A percentile compares a stretch with the other conserved stretches of the same genome.
phyloP scores from a whole-genome alignment of 2,329 filamentous ascomycete genomes.

The Fusarium stilboides region DNA sequence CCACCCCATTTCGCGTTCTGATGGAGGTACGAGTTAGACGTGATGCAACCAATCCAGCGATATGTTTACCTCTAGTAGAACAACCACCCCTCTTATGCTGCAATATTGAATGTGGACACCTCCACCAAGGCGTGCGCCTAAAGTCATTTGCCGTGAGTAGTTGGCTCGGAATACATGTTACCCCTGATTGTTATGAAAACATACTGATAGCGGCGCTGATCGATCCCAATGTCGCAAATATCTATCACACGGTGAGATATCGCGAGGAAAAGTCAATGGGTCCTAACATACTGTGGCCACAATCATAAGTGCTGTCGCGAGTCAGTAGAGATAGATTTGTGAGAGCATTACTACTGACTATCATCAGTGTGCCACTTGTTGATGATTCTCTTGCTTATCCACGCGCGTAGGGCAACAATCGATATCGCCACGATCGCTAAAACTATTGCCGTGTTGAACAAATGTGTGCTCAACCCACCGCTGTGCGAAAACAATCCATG shows the following conservation, averaged over 20 bases:
- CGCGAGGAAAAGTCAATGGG: no score
- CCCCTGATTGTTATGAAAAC: not conserved
- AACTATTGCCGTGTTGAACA: conserved; percentile 6
- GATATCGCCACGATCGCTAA: conserved; percentile 7
- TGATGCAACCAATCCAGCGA: not conserved
- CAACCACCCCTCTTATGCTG: not conserved
- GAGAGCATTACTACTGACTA: conserved; percentile 5
- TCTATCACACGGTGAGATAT: not conserved
- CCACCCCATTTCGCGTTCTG: conserved; percentile 11
- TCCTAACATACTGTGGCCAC: not conserved
- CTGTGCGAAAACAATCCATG: conserved; percentile 5
- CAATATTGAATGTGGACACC: conserved; percentile 8
- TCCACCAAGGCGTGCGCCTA: conserved; percentile 27
- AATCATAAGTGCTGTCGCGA: not conserved
- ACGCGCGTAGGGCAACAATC: conserved; percentile 27
- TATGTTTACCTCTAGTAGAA: not conserved
- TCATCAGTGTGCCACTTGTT: conserved; percentile 32
- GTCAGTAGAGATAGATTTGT: not conserved
- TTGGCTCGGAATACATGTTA: no score
- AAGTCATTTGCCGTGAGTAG: not conserved
- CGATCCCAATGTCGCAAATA: conserved; percentile 3
- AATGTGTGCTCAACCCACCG: not conserved
- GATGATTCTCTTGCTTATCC: conserved; percentile 21
- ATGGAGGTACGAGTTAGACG: not conserved
- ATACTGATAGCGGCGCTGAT: not conserved